Conservation (phyloP, 495 filamentous ascomycete species). For the Penicillium taxi region DNA sequence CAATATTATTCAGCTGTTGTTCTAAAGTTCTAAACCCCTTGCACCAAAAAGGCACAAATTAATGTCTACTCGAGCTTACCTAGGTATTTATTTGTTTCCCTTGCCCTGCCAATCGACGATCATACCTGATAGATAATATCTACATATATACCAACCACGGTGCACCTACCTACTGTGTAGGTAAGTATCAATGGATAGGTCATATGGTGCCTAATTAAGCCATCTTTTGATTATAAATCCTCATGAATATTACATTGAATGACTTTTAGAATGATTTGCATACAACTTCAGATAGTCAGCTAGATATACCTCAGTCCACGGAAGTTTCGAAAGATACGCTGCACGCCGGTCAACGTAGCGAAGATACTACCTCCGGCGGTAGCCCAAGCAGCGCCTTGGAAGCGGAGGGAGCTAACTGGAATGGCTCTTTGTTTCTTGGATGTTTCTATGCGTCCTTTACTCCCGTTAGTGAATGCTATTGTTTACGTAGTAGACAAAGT, state of each 20-base stretch:
- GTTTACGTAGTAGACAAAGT: background rate
- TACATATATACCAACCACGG: no score
- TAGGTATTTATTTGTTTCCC: no score
- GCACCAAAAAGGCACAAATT: no score
- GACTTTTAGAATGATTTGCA: background rate
- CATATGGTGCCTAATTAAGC: no score
- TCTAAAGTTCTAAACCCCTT: no score
- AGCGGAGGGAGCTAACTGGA: conserved; percentile 17
- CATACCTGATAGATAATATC: no score
- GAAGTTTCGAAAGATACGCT: conserved; percentile 25
- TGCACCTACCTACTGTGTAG: no score
- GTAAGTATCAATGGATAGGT: no score
- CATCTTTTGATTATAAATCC: no score
- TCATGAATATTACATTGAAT: background rate
- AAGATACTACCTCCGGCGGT: conserved; percentile 26
- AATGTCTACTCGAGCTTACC: no score
- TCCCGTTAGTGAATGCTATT: background rate
- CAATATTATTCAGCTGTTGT: no score
- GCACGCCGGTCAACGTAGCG: conserved; percentile 25
- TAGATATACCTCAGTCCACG: conserved; percentile 23
- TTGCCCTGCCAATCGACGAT: no score
- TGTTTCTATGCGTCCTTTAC: conserved; percentile 5
- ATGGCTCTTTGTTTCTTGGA: conserved; percentile 10
- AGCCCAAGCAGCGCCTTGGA: conserved; percentile 25
- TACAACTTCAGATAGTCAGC: background rate